These are phyloP conservation scores for Umbellularia californica DNA, from an alignment of 164 flowering plant genomes.

Conservation along the genomic window DNA sequence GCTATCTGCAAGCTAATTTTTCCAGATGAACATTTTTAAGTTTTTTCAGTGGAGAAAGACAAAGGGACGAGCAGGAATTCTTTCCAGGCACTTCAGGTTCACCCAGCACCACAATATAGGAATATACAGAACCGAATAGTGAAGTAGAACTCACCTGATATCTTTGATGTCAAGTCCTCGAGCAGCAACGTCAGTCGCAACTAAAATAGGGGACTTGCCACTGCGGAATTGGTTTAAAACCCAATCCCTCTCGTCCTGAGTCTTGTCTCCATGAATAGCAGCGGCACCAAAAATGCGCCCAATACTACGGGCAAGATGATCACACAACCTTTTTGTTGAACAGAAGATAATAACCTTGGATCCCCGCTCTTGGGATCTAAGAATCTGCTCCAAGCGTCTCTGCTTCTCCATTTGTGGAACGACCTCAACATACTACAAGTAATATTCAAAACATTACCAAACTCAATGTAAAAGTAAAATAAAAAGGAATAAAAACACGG, in stretches of 20 bases:
- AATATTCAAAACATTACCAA: neutral
- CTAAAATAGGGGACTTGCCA: constrained; percentile 75
- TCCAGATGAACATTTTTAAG: no score
- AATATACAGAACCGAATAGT: neutral
- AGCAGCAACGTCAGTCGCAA: constrained; percentile 98
- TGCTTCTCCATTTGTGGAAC: constrained; percentile 83
- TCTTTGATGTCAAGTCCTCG: constrained; percentile 92
- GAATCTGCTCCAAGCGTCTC: constrained; percentile 85
- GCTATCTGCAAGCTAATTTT: no score
- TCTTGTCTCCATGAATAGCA: constrained; percentile 92
- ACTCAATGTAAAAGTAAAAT: neutral
- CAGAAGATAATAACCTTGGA: constrained; percentile 81
- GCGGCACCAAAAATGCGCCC: constrained; percentile 83
- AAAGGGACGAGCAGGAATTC: no score
- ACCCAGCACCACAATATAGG: no score
- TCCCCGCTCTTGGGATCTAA: constrained; percentile 75
- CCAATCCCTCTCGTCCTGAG: constrained; percentile 90
- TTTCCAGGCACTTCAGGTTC: no score
- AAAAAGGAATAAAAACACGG: neutral
- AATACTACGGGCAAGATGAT: constrained; percentile 75
- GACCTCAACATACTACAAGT: constrained; percentile 76
- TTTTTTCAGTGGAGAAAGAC: no score
- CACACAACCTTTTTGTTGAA: constrained; percentile 84
- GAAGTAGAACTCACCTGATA: constrained; percentile 48
- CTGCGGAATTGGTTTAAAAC: constrained; percentile 77